These are phyloP conservation scores for Lactarius trivialis DNA, from an alignment of 768 basidiomycete species.

Conservation along the genomic window DNA sequence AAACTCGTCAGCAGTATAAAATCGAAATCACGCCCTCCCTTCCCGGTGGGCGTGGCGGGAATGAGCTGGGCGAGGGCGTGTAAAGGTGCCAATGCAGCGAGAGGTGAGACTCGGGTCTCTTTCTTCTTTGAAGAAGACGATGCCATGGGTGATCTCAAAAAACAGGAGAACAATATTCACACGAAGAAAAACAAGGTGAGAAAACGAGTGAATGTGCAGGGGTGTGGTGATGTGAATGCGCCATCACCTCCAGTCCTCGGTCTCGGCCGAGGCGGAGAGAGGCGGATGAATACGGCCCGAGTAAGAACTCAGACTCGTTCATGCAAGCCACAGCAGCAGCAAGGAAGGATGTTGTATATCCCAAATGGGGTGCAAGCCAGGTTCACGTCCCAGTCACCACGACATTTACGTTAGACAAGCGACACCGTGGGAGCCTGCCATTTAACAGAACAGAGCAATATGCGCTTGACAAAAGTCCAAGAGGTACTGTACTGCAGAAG, in stretches of 20 bases:
- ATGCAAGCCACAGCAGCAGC: background rate
- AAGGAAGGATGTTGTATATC: background rate
- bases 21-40: background rate
- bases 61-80: conserved; percentile 12
- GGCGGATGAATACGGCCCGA: background rate
- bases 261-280: background rate
- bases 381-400: background rate
- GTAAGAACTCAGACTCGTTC: background rate
- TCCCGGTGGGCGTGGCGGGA: background rate
- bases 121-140: background rate
- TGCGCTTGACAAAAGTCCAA: background rate
- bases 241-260: background rate
- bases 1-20: conserved; percentile 12
- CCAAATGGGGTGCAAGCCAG: background rate
- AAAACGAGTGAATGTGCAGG: background rate
- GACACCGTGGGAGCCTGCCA: background rate
- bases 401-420: background rate
- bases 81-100: conserved; percentile 11
- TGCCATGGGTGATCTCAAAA: background rate
- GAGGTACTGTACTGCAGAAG: background rate
- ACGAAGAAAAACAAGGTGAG: conserved; percentile 1
- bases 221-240: background rate
- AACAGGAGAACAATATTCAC: background rate
- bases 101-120: background rate
- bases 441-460: background rate